Base-by-base conservation (phyloP, 805 yeast species). In the Lipomyces spencermartinsiae region DNA sequence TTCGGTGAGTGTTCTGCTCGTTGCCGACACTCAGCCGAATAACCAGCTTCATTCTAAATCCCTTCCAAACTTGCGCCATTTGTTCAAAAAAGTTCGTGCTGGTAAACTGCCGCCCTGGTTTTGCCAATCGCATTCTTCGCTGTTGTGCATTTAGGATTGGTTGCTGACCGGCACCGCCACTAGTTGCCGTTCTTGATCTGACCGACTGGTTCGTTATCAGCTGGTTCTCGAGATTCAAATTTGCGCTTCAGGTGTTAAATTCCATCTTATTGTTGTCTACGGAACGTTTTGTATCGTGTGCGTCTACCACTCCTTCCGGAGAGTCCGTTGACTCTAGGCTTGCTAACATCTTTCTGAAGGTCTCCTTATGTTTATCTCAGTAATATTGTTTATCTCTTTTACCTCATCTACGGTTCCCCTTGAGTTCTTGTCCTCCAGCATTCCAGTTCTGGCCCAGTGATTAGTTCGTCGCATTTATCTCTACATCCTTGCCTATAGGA, bases 401-500 rank as follows among this genome's bases (percentile, higher is more conserved):
- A 9, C 25, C 49, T 19, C 49, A 43, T 43, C 22, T 43, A 16
- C 49, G n/a, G 2, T 43, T 19, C 19, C 49, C 49, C 8, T 43
- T 22, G 49, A 43, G 14, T 16, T 43, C 49, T 43, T 43, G 29
- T 34, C 39, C 6, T 43, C 57, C 56, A 37, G 60, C 60, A 56
- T 39, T 56, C 46, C 60, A 57, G 51, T 56, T 29, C 10, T 39
- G 31, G 33, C 7, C 39, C 22, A 43, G 22, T 43, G n/a, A 43
- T 43, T 43, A 43, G 29, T 43, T 43, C 22, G 22, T 14, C 49
- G 10, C n/a, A 43, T n/a, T 43, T 19, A 14, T 25, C 43, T 10
- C 63, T 49, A 37, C 53, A 31, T 53, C 53, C 64, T 4, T 29
- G 9, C 49, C 46, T 12, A 25, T 56, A 29, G 43, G 55, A 55